Evolutionary conservation across 495 filamentous ascomycete species (phyloP), one percentile per base, ranked within the genome.

Genomic region (Daldinia vernicosa): DNA sequence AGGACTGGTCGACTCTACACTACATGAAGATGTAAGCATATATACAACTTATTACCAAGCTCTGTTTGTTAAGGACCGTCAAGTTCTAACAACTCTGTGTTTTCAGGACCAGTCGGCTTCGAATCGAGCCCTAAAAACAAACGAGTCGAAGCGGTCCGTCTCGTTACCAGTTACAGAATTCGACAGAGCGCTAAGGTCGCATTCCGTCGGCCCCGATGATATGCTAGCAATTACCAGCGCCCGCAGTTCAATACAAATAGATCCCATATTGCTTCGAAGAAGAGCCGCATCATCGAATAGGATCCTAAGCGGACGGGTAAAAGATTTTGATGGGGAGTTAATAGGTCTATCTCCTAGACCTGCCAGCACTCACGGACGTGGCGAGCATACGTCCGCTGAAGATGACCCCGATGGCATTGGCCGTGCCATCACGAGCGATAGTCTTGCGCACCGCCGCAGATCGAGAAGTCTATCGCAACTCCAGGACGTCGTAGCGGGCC

Each of bases 401-500:
- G 78, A 81, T 3, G 80, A 84, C 54, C 80, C 82, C 2, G 77
- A 80, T 39, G 82, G 79, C 62, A 86, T 87, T 19, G 86, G 85
- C 30, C 82, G 83, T 24, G 86, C 86, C 50, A 81, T 87, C 27
- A 85, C 84, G 4, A 84, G 81, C 60, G 83, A 86, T 63, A 79
- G 74, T 51, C 66, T 56, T 35, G 71, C 69, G 8, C 76, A 76
- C 27, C 84, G 83, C 28, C 80, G 86, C 52, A 81, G 85, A 55
- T 88, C 86, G 7, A 78, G 84, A 43, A 87, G 85, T 70, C 73
- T 87, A 27, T 84, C 82, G 22, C 83, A 84, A n/a, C 75, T 86
- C n/a, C 76, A 81, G 51, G 80, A 82, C 50, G 69, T 79, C 35
- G 70, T 72, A 2, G 73, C 69, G 6, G 35, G 37, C 4, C 76